A percentile compares a stretch with the other conserved stretches of the same genome.
Evolutionary conservation across 139 green algal genomes (phyloP).

Genomic region (Chlorella sorokiniana): DNA sequence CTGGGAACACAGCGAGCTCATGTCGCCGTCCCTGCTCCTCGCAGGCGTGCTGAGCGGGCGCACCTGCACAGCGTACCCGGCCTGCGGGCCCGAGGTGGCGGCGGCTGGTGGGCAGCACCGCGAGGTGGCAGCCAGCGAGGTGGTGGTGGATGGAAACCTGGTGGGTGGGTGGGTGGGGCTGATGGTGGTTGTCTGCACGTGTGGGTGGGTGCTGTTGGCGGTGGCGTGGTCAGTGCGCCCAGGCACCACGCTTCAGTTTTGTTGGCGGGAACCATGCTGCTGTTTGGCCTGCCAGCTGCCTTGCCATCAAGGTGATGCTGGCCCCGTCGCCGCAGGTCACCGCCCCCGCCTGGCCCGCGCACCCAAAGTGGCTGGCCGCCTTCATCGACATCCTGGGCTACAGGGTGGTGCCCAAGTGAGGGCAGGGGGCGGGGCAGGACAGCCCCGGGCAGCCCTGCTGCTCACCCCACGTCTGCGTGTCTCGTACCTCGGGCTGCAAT

Average conservation of each 20-base stretch:
- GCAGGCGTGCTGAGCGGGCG: conserved; percentile 15
- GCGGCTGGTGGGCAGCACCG: conserved; percentile 1
- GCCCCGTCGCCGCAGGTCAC: conserved; percentile 10
- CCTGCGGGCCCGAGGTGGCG: conserved; percentile 31
- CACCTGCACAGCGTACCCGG: conserved; percentile 34
- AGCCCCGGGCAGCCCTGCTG: neutral
- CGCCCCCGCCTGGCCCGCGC: conserved; percentile 30
- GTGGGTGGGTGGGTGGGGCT: neutral
- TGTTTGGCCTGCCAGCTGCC: too few relatives aligned
- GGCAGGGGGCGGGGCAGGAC: too few relatives aligned
- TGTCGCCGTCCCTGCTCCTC: too few relatives aligned
- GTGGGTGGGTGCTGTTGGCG: neutral
- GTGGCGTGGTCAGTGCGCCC: too few relatives aligned
- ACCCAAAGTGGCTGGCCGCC: conserved; percentile 29
- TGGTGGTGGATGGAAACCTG: conserved; percentile 37
- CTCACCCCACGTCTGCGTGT: too few relatives aligned
- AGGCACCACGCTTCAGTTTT: too few relatives aligned
- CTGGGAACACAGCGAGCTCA: too few relatives aligned
- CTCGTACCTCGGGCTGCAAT: too few relatives aligned
- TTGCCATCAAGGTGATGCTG: too few relatives aligned
- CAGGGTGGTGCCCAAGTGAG: conserved; percentile 5
- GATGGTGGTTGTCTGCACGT: neutral
- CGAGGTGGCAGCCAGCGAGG: neutral
- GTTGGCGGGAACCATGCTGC: neutral
- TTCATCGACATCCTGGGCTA: conserved; percentile 37